phyloP scores from a whole-genome alignment of 2,329 filamentous ascomycete genomes.

The Ambrosiella xylebori region DNA sequence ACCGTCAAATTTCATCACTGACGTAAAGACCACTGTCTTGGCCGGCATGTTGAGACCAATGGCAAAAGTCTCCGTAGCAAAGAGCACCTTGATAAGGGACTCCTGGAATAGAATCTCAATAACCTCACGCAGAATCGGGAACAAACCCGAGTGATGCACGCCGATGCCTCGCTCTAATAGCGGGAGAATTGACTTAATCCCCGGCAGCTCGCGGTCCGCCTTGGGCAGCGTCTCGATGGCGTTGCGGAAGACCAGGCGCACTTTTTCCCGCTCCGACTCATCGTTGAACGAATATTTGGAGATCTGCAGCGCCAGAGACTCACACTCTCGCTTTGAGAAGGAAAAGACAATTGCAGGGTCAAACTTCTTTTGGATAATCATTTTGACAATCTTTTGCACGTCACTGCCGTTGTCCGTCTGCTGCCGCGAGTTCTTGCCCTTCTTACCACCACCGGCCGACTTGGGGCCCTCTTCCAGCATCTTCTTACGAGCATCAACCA shows the following conservation, averaged over 20 bases:
- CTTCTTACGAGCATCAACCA: slow-evolving; percentile 75
- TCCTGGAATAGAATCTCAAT: slow-evolving; percentile 99
- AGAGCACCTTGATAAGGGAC: slow-evolving; percentile 90
- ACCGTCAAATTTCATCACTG: slow-evolving; percentile 89
- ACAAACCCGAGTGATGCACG: slow-evolving; percentile 86
- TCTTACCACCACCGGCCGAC: slow-evolving; percentile 52
- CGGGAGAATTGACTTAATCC: slow-evolving; percentile 81
- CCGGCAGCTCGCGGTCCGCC: slow-evolving; percentile 72
- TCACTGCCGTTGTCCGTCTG: slow-evolving; percentile 53
- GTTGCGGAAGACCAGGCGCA: slow-evolving; percentile 81
- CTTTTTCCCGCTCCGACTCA: slow-evolving; percentile 86
- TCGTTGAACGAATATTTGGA: slow-evolving; percentile 86
- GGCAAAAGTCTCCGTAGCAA: slow-evolving; percentile 96
- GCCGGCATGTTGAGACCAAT: slow-evolving; percentile 98
- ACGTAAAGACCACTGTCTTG: slow-evolving; percentile 97
- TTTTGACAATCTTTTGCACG: slow-evolving; percentile 94
- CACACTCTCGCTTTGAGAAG: slow-evolving; percentile 95
- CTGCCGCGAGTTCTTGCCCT: slow-evolving; percentile 74
- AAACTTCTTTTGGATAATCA: slow-evolving; percentile 96
- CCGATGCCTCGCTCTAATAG: slow-evolving; percentile 82
- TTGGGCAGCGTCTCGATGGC: slow-evolving; percentile 86
- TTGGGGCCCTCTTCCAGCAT: slow-evolving; percentile 58
- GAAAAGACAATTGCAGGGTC: slow-evolving; percentile 99
- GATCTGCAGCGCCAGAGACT: slow-evolving; percentile 75
- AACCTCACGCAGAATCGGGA: slow-evolving; percentile 93